Evolutionary conservation across 306 rosid genomes (phyloP).

Genomic region (Prunus dulcis): DNA sequence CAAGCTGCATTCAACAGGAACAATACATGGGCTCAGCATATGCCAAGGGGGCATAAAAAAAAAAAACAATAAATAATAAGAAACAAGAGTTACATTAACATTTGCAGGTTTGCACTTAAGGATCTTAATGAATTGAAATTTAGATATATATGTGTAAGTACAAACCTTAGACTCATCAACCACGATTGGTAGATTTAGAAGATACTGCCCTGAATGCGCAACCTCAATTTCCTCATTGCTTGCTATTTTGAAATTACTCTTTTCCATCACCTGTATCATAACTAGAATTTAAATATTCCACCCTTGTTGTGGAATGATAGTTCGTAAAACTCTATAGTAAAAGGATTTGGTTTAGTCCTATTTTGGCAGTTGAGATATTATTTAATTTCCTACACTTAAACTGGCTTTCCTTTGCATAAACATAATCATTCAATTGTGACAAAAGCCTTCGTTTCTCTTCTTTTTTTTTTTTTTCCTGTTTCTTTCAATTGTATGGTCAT

Average conservation of each 20-base stretch:
- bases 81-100: background rate
- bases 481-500: background rate
- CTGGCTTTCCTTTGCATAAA: background rate
- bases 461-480: background rate
- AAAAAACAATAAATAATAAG: constrained; percentile 1
- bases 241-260: constrained; percentile 88
- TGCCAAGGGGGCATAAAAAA: constrained; percentile 18
- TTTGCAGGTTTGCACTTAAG: background rate
- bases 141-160: background rate
- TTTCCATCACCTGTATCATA: constrained; percentile 72
- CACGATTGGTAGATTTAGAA: constrained; percentile 85
- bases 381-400: background rate
- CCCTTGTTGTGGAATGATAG: background rate
- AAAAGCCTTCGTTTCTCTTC: background rate
- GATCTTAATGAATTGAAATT: background rate
- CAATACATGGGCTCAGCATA: constrained; percentile 13
- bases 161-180: constrained; percentile 94
- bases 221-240: constrained; percentile 73
- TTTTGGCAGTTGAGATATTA: background rate
- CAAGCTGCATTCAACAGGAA: constrained; percentile 61
- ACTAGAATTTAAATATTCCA: background rate
- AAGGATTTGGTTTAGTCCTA: background rate
- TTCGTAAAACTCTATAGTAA: background rate
- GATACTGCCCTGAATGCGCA: constrained; percentile 92
- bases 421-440: background rate